Percentiles rank a stretch among this genome's conserved stretches.
These are phyloP conservation scores for Penicillium verrucosum DNA, from an alignment of 2,329 filamentous ascomycete species.

Conservation along the genomic window DNA sequence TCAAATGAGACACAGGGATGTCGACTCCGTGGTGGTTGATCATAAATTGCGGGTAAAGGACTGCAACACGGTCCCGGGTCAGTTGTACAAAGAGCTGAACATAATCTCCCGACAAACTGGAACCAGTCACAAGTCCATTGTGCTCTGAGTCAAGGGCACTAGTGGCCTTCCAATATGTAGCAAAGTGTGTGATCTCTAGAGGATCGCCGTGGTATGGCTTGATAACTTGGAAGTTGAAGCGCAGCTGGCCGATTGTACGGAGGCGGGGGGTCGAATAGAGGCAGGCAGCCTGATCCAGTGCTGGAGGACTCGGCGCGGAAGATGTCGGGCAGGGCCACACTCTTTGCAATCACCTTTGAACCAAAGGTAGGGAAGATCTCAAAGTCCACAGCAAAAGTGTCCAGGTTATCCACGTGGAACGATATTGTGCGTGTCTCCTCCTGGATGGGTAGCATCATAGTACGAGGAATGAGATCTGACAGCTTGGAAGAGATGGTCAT, in stretches of 20 bases:
- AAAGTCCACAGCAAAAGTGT: conserved; percentile 91
- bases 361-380: conserved; percentile 97
- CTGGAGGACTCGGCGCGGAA: conserved; percentile 74
- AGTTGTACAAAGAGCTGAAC: conserved; percentile 87
- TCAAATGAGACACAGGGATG: conserved; percentile 76
- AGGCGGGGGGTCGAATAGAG: conserved; percentile 90
- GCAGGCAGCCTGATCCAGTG: conserved; percentile 76
- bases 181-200: conserved; percentile 94
- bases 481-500: conserved; percentile 95
- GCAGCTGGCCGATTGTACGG: conserved; percentile 87
- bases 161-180: conserved; percentile 98
- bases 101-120: conserved; percentile 93
- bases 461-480: conserved; percentile 93
- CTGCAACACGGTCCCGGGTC: conserved; percentile 80
- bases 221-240: conserved; percentile 92
- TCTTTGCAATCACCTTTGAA: conserved; percentile 94
- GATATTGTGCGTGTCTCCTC: conserved; percentile 92
- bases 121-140: conserved; percentile 86
- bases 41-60: conserved; percentile 83
- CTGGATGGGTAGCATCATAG: conserved; percentile 90
- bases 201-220: conserved; percentile 92
- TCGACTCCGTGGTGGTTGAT: conserved; percentile 72
- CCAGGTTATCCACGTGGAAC: conserved; percentile 92
- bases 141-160: conserved; percentile 85
- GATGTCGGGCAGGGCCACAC: conserved; percentile 81